A percentile compares a stretch with the other conserved stretches of the same genome.
Evolutionary conservation across 305 asterid genomes (phyloP).

Genomic region (Rubia tinctorum): DNA sequence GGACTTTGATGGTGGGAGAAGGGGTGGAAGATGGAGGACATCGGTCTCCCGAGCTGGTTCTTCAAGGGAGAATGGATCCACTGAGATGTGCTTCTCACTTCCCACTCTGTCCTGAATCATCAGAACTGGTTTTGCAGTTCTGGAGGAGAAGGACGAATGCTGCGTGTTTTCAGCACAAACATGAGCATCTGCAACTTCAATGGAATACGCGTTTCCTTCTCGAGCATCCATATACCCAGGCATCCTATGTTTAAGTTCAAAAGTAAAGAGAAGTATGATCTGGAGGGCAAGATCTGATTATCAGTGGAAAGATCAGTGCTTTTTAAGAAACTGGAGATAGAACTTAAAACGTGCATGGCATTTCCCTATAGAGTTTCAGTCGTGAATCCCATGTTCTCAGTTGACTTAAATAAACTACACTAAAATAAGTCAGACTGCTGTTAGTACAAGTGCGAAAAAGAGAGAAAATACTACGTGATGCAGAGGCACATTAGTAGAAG

Average conservation of each 20-base stretch:
- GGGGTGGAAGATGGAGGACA: slow-evolving; percentile 8
- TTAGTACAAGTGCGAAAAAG: too few species aligned
- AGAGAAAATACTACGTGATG: not conserved
- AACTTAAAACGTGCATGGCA: slow-evolving; percentile 31
- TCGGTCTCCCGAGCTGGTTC: slow-evolving; percentile 21
- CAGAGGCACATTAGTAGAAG: not conserved
- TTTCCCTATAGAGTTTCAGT: slow-evolving; percentile 16
- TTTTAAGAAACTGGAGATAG: slow-evolving; percentile 18
- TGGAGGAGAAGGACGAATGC: not conserved
- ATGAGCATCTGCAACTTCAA: slow-evolving; percentile 16
- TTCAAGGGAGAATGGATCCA: slow-evolving; percentile 64
- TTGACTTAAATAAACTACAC: slow-evolving; percentile 2
- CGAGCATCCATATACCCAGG: slow-evolving; percentile 20
- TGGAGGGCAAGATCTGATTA: not conserved
- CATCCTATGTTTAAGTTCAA: slow-evolving; percentile 1
- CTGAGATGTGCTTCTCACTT: slow-evolving; percentile 63
- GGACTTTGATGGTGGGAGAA: slow-evolving; percentile 22
- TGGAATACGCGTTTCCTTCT: slow-evolving; percentile 14
- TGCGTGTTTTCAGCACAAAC: not conserved
- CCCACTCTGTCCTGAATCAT: slow-evolving; percentile 26
- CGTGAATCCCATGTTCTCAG: slow-evolving; percentile 37
- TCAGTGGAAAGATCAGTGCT: slow-evolving; percentile 2
- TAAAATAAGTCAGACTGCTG: not conserved
- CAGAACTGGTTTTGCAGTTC: slow-evolving; percentile 9
- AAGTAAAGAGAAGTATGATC: not conserved